These are phyloP conservation scores for Solanum tarijense DNA, from an alignment of 257 asterid species.

Conservation along the genomic window DNA sequence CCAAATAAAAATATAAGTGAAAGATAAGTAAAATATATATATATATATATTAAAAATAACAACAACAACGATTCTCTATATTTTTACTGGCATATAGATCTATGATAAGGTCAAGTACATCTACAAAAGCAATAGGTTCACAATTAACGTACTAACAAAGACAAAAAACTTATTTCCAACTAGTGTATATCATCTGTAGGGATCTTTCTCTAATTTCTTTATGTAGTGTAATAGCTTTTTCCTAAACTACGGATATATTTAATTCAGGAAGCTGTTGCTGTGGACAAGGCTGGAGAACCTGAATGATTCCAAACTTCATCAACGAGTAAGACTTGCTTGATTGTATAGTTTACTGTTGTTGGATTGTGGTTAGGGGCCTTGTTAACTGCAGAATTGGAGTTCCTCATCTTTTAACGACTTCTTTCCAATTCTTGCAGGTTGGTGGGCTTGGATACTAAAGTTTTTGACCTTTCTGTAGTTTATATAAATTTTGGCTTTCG, in stretches of 20 bases:
- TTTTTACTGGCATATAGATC: not conserved
- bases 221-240: not conserved
- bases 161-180: not conserved
- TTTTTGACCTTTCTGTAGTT: not conserved
- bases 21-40: not conserved
- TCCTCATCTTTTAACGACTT: not conserved
- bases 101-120: not conserved
- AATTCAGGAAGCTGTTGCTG: constrained; percentile 22
- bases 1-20: not conserved
- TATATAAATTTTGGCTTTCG: not conserved
- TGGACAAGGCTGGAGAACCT: constrained; percentile 35
- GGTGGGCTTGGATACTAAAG: constrained; percentile 10
- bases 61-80: not conserved
- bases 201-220: not conserved
- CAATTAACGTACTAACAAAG: not conserved
- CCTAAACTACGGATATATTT: not conserved
- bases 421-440: constrained; percentile 19
- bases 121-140: not conserved
- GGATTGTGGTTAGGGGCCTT: not conserved
- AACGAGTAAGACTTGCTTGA: constrained; percentile 22
- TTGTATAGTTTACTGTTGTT: not conserved
- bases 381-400: not conserved
- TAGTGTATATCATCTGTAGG: not conserved
- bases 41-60: not conserved
- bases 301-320: not conserved